Evolutionary conservation across 1,284 basidiomycete genomes (phyloP).

Genomic region (Athelia sp.): DNA sequence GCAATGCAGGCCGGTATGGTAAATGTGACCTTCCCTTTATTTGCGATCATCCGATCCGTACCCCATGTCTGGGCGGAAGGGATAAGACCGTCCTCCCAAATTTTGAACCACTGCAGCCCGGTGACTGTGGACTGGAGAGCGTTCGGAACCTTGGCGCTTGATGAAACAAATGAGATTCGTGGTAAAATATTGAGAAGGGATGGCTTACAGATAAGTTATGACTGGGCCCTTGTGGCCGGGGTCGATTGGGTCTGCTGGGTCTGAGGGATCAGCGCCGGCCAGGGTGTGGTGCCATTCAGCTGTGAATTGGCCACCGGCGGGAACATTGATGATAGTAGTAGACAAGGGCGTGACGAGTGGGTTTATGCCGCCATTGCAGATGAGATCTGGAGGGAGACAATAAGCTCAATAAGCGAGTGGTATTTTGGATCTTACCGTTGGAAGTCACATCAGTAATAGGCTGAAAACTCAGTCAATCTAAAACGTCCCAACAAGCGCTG

Average conservation of each 20-base stretch:
- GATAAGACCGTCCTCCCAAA: constrained; percentile 23
- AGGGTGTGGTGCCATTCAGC: constrained; percentile 53
- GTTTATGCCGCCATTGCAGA: constrained; percentile 60
- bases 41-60: constrained; percentile 43
- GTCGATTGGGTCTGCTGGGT: constrained; percentile 47
- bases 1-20: constrained; percentile 44
- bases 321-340: constrained; percentile 40
- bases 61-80: constrained; percentile 33
- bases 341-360: constrained; percentile 52
- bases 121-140: constrained; percentile 42
- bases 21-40: constrained; percentile 52
- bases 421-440: constrained; percentile 24
- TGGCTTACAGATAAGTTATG: constrained; percentile 45
- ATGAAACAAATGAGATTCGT: too few relatives aligned
- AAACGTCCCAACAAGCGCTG: background rate
- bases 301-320: constrained; percentile 46
- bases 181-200: too few relatives aligned
- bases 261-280: constrained; percentile 35
- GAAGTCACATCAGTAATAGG: constrained; percentile 50
- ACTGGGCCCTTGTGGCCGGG: constrained; percentile 50
- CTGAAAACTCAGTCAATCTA: constrained; percentile 17
- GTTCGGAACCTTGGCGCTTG: constrained; percentile 40
- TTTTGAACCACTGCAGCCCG: constrained; percentile 54
- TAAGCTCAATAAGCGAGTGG: too few relatives aligned
- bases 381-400: constrained; percentile 30